Evolutionary conservation across 768 basidiomycete genomes (phyloP).

Genomic region (Tylopilus felleus): DNA sequence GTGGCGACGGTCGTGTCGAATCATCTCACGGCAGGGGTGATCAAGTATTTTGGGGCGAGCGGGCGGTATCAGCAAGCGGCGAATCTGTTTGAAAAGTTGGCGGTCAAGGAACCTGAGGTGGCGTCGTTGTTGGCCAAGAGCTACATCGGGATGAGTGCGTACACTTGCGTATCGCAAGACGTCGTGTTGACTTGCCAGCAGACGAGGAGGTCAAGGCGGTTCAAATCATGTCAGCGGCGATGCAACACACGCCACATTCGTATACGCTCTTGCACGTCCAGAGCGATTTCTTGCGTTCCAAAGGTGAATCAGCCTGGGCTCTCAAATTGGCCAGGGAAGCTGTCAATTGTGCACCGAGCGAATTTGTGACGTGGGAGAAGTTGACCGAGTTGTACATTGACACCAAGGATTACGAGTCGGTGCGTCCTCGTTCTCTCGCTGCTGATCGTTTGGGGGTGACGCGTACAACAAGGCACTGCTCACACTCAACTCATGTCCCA

Average conservation of each 20-base stretch:
- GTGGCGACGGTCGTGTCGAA: slow-evolving; percentile 96
- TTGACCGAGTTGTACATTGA: slow-evolving; percentile 94
- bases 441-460: not conserved
- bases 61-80: slow-evolving; percentile 84
- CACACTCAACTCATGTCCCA: slow-evolving; percentile 97
- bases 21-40: slow-evolving; percentile 88
- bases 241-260: slow-evolving; percentile 83
- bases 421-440: slow-evolving; percentile 7
- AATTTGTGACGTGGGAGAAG: slow-evolving; percentile 99
- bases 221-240: slow-evolving; percentile 83
- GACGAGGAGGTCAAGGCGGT: slow-evolving; percentile 99
- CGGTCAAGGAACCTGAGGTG: slow-evolving; percentile 85
- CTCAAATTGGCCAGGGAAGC: slow-evolving; percentile 89
- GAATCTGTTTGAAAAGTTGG: slow-evolving; percentile 90
- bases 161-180: not conserved
- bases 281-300: slow-evolving; percentile 88
- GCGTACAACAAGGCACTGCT: slow-evolving; percentile 56
- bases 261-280: slow-evolving; percentile 94
- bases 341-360: slow-evolving; percentile 97
- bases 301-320: slow-evolving; percentile 85
- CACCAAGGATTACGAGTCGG: slow-evolving; percentile 77
- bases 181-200: slow-evolving; percentile 28
- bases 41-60: slow-evolving; percentile 96
- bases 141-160: slow-evolving; percentile 97
- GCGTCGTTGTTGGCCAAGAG: slow-evolving; percentile 81